Evolutionary conservation across 1,139 yeast species (phyloP), one percentile per base, ranked within the genome.

Genomic region (Zhuliangozyma blackwelliae): DNA sequence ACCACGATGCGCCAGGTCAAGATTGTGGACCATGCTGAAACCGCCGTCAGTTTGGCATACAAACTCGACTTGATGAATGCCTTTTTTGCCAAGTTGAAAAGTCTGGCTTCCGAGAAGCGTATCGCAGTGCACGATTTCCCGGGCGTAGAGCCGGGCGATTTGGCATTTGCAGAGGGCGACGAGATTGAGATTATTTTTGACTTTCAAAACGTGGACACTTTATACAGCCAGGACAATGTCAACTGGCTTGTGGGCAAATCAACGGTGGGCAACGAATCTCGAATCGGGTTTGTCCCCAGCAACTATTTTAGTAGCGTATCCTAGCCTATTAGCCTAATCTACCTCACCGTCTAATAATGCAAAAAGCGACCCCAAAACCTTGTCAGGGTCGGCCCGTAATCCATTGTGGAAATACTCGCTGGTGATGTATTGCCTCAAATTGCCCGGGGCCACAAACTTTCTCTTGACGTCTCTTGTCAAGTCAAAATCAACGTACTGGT

Each of bases 391-490:
- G 1, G 65, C 65, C 27, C 77, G 54, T 12, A 75, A 43, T 1
- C 82, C 82, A 44, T 72, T 67, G 48, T 77, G 82, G 54, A 77
- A 73, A 38, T 57, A 68, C 41, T 75, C 78, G 46, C 70, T 72
- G 20, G 79, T 70, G 10, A 74, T 60, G 45, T 59, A 68, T 37
- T 63, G 68, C 48, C 65, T 60, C 45, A 66, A 56, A 43, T 63
- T 69, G 4, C 62, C 70, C 31, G 51, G 49, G 6, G 54, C 56
- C 11, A 55, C 48, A 50, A 61, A 70, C 3, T 48, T 45, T 16
- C 55, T 44, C 40, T 68, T 55, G 36, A 67, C 66, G 43, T 49
- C 45, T 50, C 60, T 59, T n/a, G 66, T 54, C 21, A 72, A 43
- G 23, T 64, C 62, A 42, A 72, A 72, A 46, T 75, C 81, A 28